Base-by-base conservation (phyloP, 805 yeast genomes). In the Metschnikowia hibisci region DNA sequence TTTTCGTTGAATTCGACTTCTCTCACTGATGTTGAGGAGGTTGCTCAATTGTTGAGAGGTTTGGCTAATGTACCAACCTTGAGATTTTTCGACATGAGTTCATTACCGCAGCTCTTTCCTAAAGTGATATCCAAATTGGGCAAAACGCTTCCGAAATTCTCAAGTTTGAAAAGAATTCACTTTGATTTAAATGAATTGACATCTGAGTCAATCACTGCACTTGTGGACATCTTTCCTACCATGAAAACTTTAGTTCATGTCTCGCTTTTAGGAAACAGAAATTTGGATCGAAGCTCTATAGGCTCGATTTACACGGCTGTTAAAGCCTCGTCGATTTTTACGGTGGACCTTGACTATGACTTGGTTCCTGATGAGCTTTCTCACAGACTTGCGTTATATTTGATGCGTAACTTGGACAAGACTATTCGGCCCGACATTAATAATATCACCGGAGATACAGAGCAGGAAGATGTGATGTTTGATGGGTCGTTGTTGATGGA, bases 401-500 rank as follows among this genome's bases (percentile, higher is more conserved):
- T 77, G 43, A 77, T 78, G 82, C 68, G 74, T 50, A 78, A 78
- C 54, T 73, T 78, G 77, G 80, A 77, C 52, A 62, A 58, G 27
- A 64, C 65, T 20, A 59, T 76, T 52, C 70, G 48, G 16, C 55
- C 55, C 3, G 50, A 48, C 9, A 48, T 50, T 44, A 41, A 47
- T 34, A 41, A 46, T 64, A 49, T 55, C 57, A 36, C 63, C 11
- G 52, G 45, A 12, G 53, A 49, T n/a, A 44, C 32, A 12, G 32
- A 48, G 66, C 66, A 85, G 76, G 73, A 69, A 58, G 91, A 85
- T 50, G 67, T 85, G 38, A 73, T 85, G 60, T 83, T 81, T 58
- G 91, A 84, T 63, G 93, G 91, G 5, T 76, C 88, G 0, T 65
- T 85, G 44, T 69, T 85, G 38, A 81, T 87, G 54, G 83, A 82